Percentiles rank a stretch among this genome's conserved stretches.
These are phyloP conservation scores for Flagelloscypha sp. DNA, from an alignment of 768 basidiomycete species.

Conservation along the genomic window DNA sequence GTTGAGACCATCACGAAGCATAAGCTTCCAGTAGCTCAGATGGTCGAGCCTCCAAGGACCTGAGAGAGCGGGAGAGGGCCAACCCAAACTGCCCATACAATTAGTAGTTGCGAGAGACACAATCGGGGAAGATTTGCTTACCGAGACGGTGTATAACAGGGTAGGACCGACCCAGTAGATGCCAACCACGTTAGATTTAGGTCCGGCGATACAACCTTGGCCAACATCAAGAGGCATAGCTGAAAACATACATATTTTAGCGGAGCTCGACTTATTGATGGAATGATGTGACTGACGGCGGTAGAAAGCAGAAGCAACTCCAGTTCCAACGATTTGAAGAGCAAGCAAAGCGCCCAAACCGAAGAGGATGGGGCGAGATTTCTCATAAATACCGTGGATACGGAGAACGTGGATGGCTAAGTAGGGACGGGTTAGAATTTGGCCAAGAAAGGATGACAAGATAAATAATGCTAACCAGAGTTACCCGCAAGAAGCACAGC, in stretches of 20 bases:
- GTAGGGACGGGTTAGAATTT: constrained; percentile 5
- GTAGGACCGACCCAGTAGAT: constrained; percentile 82
- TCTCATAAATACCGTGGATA: constrained; percentile 72
- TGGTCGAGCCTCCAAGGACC: constrained; percentile 49
- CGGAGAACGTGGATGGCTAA: constrained; percentile 68
- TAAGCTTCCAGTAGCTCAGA: constrained; percentile 70
- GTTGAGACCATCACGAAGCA: constrained; percentile 85
- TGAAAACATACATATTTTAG: constrained; percentile 16
- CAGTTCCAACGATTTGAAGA: constrained; percentile 65
- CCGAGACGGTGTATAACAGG: constrained; percentile 60
- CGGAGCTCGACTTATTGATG: too few relatives aligned
- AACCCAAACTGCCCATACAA: constrained; percentile 51
- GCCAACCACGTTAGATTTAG: constrained; percentile 72
- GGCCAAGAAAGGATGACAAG: neutral
- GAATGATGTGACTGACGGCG: constrained; percentile 34
- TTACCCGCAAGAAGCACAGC: constrained; percentile 71
- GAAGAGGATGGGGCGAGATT: constrained; percentile 43
- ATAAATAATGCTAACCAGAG: constrained; percentile 33
- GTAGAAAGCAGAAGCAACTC: constrained; percentile 70
- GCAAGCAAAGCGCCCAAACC: constrained; percentile 54
- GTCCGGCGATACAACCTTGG: constrained; percentile 84
- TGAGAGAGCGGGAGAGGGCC: constrained; percentile 51
- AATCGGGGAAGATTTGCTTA: constrained; percentile 25
- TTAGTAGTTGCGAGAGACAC: constrained; percentile 45
- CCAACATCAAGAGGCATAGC: constrained; percentile 63